A percentile compares a stretch with the other conserved stretches of the same genome.
Evolutionary conservation across 345 rosid genomes (phyloP).

Genomic region (Rhizophora mangle): DNA sequence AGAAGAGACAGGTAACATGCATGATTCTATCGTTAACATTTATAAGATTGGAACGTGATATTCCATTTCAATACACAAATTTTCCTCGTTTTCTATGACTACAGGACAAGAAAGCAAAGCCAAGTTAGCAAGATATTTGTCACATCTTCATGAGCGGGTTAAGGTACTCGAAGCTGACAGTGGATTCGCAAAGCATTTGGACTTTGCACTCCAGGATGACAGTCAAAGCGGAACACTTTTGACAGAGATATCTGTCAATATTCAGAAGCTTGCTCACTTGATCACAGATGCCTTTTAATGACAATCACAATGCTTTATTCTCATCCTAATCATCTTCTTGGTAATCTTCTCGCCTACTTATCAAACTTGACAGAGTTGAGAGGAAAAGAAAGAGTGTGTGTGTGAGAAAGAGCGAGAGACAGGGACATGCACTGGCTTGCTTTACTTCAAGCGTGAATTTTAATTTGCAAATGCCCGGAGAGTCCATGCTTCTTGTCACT

Average conservation of each 20-base stretch:
- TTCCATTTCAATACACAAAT: background rate
- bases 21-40: background rate
- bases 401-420: too few relatives aligned
- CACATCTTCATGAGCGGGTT: constrained; percentile 36
- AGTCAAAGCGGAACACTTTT: constrained; percentile 37
- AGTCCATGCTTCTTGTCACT: background rate
- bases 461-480: background rate
- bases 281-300: constrained; percentile 26
- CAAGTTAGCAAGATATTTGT: constrained; percentile 29
- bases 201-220: constrained; percentile 23
- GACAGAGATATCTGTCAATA: constrained; percentile 40
- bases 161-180: constrained; percentile 39
- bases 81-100: background rate
- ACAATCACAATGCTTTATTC: constrained; percentile 17
- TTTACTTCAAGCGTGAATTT: background rate
- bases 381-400: too few relatives aligned
- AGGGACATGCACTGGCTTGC: background rate
- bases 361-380: background rate
- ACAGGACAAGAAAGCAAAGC: constrained; percentile 27
- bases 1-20: constrained; percentile 38
- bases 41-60: too few relatives aligned
- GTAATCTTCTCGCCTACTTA: background rate
- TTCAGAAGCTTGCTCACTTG: constrained; percentile 40
- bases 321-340: constrained; percentile 14
- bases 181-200: constrained; percentile 31